Evolutionary conservation across 768 basidiomycete species (phyloP).

Genomic region (Leccinum sublutescens): DNA sequence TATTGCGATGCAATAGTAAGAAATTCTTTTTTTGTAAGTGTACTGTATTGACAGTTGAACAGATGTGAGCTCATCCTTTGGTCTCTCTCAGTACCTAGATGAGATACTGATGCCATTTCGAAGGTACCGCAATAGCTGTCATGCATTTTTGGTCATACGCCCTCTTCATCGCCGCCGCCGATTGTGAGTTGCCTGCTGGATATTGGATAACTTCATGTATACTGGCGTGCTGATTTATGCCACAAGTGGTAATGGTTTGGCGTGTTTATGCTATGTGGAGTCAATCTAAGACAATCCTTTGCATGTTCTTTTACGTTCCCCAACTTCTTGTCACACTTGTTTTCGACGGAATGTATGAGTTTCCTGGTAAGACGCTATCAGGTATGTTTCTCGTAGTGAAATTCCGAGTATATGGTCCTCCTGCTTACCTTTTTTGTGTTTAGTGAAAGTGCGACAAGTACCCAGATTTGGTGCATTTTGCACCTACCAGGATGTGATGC

Average conservation of each 20-base stretch:
- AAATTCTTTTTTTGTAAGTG: not conserved
- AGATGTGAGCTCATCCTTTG: slow-evolving; percentile 11
- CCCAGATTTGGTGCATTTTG: not conserved
- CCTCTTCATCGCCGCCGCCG: slow-evolving; percentile 13
- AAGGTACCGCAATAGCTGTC: slow-evolving; percentile 5
- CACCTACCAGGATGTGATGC: not conserved
- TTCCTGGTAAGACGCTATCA: not conserved
- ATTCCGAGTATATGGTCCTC: not conserved
- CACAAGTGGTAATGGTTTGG: slow-evolving; percentile 4
- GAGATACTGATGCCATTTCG: not conserved
- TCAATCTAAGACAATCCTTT: slow-evolving; percentile 7
- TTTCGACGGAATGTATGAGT: not conserved
- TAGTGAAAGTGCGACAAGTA: not conserved
- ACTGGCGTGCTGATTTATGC: not conserved
- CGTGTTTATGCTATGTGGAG: slow-evolving; percentile 14
- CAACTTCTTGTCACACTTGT: not conserved
- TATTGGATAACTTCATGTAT: not conserved
- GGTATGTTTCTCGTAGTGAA: not conserved
- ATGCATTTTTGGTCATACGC: slow-evolving; percentile 10
- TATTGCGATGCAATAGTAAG: slow-evolving; percentile 2
- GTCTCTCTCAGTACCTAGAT: not conserved
- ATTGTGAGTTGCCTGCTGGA: slow-evolving; percentile 15
- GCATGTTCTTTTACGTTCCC: not conserved
- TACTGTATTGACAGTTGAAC: not conserved
- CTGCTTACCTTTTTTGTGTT: not conserved